Evolutionary conservation across 2,329 filamentous ascomycete genomes (phyloP).

Genomic region (Phyllosticta citriasiana): DNA sequence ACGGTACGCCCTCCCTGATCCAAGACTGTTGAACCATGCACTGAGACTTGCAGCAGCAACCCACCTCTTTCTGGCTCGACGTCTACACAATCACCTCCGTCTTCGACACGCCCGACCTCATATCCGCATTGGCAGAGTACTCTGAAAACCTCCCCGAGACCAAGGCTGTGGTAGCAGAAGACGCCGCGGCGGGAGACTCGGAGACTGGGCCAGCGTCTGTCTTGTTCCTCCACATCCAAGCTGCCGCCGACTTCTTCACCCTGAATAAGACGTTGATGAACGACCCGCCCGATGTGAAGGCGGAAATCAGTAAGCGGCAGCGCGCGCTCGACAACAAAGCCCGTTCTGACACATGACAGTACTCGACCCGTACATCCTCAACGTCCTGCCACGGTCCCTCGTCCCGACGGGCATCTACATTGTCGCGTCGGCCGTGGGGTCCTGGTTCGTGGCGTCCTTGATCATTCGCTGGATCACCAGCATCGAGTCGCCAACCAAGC

Average conservation of each 20-base stretch:
- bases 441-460: constrained; percentile 41
- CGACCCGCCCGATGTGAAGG: constrained; percentile 59
- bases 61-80: constrained; percentile 65
- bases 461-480: constrained; percentile 27
- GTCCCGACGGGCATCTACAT: constrained; percentile 63
- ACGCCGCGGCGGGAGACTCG: not conserved
- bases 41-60: constrained; percentile 54
- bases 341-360: constrained; percentile 34
- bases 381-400: constrained; percentile 70
- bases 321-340: not conserved
- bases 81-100: constrained; percentile 53
- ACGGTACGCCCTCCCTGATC: constrained; percentile 52
- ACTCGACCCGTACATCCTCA: constrained; percentile 75
- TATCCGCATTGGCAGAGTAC: constrained; percentile 55
- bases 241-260: constrained; percentile 79
- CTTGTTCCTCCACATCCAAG: constrained; percentile 63
- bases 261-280: constrained; percentile 65
- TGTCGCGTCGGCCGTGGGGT: constrained; percentile 45
- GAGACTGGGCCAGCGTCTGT: constrained; percentile 35
- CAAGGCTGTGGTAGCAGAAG: constrained; percentile 6
- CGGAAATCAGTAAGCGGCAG: constrained; percentile 51
- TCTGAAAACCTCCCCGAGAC: constrained; percentile 32
- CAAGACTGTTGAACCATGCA: not conserved
- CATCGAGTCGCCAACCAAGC: constrained; percentile 16
- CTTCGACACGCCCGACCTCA: constrained; percentile 51